These are phyloP conservation scores for Termitomyces sp. DNA, from an alignment of 768 basidiomycete genomes.

Conservation along the genomic window DNA sequence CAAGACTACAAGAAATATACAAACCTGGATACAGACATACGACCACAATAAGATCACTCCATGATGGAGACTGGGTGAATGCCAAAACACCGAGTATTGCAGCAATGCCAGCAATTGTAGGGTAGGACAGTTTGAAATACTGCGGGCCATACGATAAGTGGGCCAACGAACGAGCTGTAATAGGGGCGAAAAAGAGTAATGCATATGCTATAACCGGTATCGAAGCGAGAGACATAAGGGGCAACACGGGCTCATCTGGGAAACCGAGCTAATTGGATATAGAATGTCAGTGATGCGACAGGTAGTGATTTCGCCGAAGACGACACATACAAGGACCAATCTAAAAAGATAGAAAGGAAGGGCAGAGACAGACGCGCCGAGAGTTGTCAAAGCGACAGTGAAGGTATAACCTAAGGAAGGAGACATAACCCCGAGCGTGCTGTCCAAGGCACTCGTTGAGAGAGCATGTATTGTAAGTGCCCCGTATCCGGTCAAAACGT, in stretches of 20 bases:
- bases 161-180: slow-evolving; percentile 42
- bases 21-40: slow-evolving; percentile 63
- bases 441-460: slow-evolving; percentile 58
- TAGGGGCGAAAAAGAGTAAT: slow-evolving; percentile 57
- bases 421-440: slow-evolving; percentile 54
- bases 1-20: slow-evolving; percentile 14
- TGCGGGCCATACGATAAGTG: slow-evolving; percentile 51
- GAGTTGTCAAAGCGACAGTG: slow-evolving; percentile 49
- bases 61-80: slow-evolving; percentile 57
- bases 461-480: slow-evolving; percentile 60
- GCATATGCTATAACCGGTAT: slow-evolving; percentile 63
- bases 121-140: slow-evolving; percentile 57
- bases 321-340: slow-evolving; percentile 49
- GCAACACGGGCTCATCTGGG: slow-evolving; percentile 48
- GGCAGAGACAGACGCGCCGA: slow-evolving; percentile 62
- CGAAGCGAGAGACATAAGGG: slow-evolving; percentile 52
- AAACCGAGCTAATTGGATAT: slow-evolving; percentile 38
- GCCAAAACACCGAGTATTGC: slow-evolving; percentile 55
- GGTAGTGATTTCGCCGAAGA: neutral
- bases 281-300: neutral
- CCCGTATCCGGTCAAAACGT: slow-evolving; percentile 59
- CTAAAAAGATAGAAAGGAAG: slow-evolving; percentile 64
- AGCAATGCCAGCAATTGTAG: slow-evolving; percentile 44
- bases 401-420: slow-evolving; percentile 57
- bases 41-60: slow-evolving; percentile 58